Percentiles rank a stretch among this genome's conserved stretches.
Conservation (phyloP, 148 eudicot genomes). For the Euryodendron excelsum region DNA sequence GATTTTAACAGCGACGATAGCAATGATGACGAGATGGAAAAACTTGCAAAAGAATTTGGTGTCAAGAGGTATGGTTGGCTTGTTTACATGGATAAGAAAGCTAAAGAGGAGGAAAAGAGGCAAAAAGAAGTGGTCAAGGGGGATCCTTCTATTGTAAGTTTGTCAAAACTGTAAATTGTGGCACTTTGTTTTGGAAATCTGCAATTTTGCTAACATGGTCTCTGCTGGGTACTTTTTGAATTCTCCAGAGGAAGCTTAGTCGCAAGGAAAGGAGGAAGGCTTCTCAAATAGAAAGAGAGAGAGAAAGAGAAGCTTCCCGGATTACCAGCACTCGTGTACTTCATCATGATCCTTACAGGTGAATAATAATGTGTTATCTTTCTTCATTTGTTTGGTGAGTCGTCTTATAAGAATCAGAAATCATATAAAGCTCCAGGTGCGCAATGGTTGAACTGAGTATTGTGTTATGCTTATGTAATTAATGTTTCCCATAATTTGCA, state of each 20-base stretch:
- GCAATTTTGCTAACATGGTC: constrained; percentile 1
- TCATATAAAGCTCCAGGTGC: constrained; percentile 9
- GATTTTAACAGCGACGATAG: constrained; percentile 99
- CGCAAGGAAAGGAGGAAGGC: constrained; percentile 96
- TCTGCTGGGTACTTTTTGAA: background rate
- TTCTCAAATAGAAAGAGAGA: constrained; percentile 89
- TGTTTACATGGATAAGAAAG: constrained; percentile 96
- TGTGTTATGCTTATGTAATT: background rate
- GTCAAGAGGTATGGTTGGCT: constrained; percentile 99
- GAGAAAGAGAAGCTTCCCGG: constrained; percentile 77
- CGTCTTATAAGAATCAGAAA: background rate
- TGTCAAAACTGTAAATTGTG: background rate
- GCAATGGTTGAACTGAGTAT: background rate
- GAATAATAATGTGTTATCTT: background rate
- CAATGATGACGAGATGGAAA: constrained; percentile 91
- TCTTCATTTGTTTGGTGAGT: constrained; percentile 5
- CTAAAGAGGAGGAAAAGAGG: constrained; percentile 91
- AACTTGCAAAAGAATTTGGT: constrained; percentile 93
- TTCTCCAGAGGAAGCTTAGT: constrained; percentile 74
- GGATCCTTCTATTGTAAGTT: constrained; percentile 94
- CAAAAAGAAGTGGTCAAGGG: constrained; percentile 99
- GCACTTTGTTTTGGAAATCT: background rate
- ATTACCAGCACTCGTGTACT: constrained; percentile 54
- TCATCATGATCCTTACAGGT: constrained; percentile 86
- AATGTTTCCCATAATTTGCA: constrained; percentile 35